phyloP scores from a whole-genome alignment of 148 eudicot genomes.

The Diospyros kaki region DNA sequence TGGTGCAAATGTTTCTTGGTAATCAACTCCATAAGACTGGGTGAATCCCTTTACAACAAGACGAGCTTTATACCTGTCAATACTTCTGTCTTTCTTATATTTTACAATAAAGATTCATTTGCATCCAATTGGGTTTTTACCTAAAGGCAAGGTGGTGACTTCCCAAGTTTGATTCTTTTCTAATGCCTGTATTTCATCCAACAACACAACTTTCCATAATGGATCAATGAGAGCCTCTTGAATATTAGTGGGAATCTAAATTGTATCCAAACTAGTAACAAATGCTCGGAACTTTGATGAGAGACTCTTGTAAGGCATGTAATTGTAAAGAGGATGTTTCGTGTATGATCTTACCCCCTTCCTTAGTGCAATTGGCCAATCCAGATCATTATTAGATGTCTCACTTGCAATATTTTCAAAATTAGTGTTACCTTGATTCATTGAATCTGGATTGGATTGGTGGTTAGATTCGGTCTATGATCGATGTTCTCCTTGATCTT shows the following conservation, averaged over 20 bases:
- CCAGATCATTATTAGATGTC: neutral
- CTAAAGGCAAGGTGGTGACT: neutral
- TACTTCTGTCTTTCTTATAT: neutral
- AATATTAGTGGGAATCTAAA: neutral
- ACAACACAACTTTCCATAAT: neutral
- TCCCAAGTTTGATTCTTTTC: neutral
- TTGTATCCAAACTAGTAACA: neutral
- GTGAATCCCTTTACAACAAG: neutral
- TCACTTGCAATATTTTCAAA: too few relatives aligned
- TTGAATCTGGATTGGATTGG: neutral
- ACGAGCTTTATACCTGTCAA: neutral
- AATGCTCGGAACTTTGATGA: neutral
- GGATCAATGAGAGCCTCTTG: neutral
- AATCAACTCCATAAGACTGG: neutral
- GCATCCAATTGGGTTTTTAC: neutral
- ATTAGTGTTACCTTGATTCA: too few relatives aligned
- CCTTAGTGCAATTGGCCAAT: neutral
- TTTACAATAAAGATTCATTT: neutral
- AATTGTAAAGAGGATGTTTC: neutral
- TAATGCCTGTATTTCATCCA: neutral
- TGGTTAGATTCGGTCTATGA: neutral
- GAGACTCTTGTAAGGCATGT: neutral
- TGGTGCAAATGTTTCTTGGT: neutral
- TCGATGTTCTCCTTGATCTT: neutral
- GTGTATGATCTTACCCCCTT: neutral